These are phyloP conservation scores for Pelargonium fulgidum DNA, from an alignment of 441 rosid species.

Conservation along the genomic window DNA sequence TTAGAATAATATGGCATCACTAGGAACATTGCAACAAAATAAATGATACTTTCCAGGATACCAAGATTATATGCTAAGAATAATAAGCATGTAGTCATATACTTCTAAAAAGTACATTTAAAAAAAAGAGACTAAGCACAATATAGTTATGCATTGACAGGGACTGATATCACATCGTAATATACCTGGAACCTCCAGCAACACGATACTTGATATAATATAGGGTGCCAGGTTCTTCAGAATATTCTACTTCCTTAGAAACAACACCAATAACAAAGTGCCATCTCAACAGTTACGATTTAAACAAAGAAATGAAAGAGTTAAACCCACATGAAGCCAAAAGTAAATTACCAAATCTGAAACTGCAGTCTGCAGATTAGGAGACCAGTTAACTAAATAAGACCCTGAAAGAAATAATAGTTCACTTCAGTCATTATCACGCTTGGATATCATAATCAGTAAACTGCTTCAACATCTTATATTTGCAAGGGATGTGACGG, in stretches of 20 bases:
- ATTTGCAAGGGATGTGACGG: conserved; percentile 7
- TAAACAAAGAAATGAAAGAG: conserved; percentile 16
- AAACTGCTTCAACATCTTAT: conserved; percentile 1
- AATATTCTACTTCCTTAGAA: conserved; percentile 90
- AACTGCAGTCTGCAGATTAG: conserved; percentile 95
- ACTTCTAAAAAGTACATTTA: not conserved
- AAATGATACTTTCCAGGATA: conserved; percentile 8
- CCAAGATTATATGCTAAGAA: not conserved
- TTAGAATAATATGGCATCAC: not conserved
- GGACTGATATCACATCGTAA: conserved; percentile 6
- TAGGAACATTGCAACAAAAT: not conserved
- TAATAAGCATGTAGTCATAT: not conserved
- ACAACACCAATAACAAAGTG: conserved; percentile 14
- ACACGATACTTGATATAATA: conserved; percentile 92
- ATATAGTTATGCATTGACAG: not conserved
- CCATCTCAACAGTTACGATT: conserved; percentile 14
- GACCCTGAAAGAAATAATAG: conserved; percentile 54
- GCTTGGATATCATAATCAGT: conserved; percentile 4
- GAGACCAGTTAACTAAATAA: conserved; percentile 99
- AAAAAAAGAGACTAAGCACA: not conserved
- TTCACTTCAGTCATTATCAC: conserved; percentile 11
- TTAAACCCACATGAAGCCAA: conserved; percentile 21
- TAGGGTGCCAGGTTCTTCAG: conserved; percentile 84
- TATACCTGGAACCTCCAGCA: conserved; percentile 87
- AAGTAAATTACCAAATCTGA: conserved; percentile 73